A percentile compares a stretch with the other conserved stretches of the same genome.
phyloP scores from a whole-genome alignment of 176 grass and related monocot species.

The Rhynchospora breviuscula region DNA sequence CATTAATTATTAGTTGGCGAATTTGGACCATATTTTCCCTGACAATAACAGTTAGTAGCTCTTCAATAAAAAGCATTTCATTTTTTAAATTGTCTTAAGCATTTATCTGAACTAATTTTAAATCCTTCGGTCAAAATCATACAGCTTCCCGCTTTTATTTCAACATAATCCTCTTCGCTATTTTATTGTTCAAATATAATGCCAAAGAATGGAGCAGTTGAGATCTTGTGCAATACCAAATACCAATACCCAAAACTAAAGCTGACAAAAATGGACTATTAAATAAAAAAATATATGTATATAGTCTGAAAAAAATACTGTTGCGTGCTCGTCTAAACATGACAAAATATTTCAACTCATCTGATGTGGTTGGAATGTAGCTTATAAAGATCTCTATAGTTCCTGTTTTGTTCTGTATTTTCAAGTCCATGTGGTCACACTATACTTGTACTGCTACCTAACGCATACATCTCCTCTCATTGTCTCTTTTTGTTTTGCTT shows the following conservation, averaged over 20 bases:
- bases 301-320: background rate
- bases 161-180: background rate
- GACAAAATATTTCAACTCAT: background rate
- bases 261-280: no score
- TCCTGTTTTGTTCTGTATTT: background rate
- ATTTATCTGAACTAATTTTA: background rate
- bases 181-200: background rate
- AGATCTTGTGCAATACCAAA: no score
- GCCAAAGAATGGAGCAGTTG: no score
- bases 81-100: background rate
- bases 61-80: background rate
- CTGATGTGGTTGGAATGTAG: background rate
- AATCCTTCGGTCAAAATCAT: background rate
- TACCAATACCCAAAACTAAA: no score
- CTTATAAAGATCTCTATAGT: constrained; percentile 11
- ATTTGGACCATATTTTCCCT: no score
- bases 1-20: no score
- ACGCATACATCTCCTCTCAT: background rate
- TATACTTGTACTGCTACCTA: constrained; percentile 18
- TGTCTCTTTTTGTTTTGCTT: background rate
- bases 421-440: constrained; percentile 5
- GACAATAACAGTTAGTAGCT: background rate
- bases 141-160: background rate
- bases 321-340: constrained; percentile 11
- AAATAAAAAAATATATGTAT: no score